Conservation (phyloP, 2,329 filamentous ascomycete genomes). For the Pestalotiopsis fici region DNA sequence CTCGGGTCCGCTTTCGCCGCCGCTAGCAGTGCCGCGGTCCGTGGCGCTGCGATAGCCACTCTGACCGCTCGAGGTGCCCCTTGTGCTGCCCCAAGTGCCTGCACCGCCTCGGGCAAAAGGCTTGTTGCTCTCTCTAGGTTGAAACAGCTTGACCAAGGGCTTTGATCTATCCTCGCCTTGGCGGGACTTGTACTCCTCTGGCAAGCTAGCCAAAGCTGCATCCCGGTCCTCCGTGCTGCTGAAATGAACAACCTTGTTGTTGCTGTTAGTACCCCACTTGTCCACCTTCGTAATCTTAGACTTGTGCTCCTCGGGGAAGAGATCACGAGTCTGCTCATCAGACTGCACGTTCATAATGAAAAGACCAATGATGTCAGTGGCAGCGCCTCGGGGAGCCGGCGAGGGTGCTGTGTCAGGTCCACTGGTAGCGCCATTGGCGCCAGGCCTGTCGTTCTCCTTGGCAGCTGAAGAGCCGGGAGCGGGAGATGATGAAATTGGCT, state of each 20-base stretch:
- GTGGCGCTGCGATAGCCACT: constrained; percentile 85
- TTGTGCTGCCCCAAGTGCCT: constrained; percentile 67
- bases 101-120: constrained; percentile 64
- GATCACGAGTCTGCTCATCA: constrained; percentile 78
- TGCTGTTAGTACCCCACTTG: constrained; percentile 68
- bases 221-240: constrained; percentile 78
- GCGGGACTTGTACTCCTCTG: constrained; percentile 75
- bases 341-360: constrained; percentile 87
- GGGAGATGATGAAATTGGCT: constrained; percentile 39
- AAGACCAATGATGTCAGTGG: constrained; percentile 73
- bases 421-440: constrained; percentile 55
- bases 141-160: constrained; percentile 82
- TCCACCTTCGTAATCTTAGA: constrained; percentile 78
- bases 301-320: constrained; percentile 83
- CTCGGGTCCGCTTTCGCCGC: constrained; percentile 71
- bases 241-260: constrained; percentile 85
- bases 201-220: constrained; percentile 72
- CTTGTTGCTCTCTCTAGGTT: constrained; percentile 61
- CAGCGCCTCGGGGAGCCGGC: constrained; percentile 58
- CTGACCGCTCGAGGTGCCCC: constrained; percentile 57
- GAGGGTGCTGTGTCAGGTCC: constrained; percentile 56
- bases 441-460: constrained; percentile 60
- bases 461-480: constrained; percentile 30
- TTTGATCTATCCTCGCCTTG: constrained; percentile 73
- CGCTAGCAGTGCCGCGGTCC: constrained; percentile 63